Base-by-base conservation (phyloP, 768 basidiomycete species). In the Kwoniella sp. region DNA sequence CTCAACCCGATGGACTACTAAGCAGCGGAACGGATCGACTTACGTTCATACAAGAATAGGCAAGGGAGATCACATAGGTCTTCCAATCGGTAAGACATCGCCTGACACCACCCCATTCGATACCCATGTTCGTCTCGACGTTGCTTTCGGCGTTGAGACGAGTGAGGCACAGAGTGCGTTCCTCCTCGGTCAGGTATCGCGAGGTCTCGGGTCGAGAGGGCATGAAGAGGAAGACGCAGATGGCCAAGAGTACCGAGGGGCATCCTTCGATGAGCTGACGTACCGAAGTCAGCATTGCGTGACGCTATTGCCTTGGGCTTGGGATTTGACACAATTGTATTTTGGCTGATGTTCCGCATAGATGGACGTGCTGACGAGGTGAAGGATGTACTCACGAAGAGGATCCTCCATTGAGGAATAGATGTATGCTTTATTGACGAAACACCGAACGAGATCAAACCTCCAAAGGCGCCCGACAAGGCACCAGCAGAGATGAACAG, bases 401-500 rank as follows among this genome's bases (percentile, higher is more conserved):
- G 78, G 58, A 83, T 81, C 7, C 75, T 51, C 75, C 75, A 80
- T 62, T 72, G 67, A 0, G 60, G 70, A 51, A 80, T 73, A 13
- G 55, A 37, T 0, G 74, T 54, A 53, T 72, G 25, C 9, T 72
- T 60, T 59, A 83, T 81, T 34, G 61, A 63, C 1, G 57, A 52
- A 0, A 69, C 72, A 30, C 74, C 78, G 59, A 67, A 81, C 4
- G 72, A 53, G 64, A 79, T 73, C 30, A 81, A 63, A 56, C 80
- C 80, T 29, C 76, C 76, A 50, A 81, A 78, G 1, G 79, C 78
- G 25, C 80, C 78, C 2, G 79, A 66, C 12, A 82, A 62, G 5
- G 77, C 72, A 51, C 81, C 82, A 4, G 76, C 75, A 0, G 72
- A 72, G 64, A 83, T 82, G 80, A 83, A 83, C 7, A 82, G 58